These are phyloP conservation scores for Xanthoconium separans DNA, from an alignment of 1,284 basidiomycete genomes.

Conservation along the genomic window DNA sequence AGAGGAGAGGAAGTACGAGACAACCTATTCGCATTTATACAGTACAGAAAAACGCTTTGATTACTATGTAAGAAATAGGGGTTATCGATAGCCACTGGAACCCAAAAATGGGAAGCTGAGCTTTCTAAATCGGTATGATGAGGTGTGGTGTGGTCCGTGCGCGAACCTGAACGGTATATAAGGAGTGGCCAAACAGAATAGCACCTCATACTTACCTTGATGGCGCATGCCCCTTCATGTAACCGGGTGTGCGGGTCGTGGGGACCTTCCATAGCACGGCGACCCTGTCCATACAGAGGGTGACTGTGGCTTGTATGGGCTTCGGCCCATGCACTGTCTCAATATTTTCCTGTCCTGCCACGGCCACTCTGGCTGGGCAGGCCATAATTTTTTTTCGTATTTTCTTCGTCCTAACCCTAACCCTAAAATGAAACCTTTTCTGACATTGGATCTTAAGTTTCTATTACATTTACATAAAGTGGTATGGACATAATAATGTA, in stretches of 20 bases:
- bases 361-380: constrained; percentile 6
- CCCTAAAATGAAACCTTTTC: not conserved
- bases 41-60: constrained; percentile 69
- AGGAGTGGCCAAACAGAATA: not conserved
- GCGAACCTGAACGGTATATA: constrained; percentile 1
- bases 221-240: constrained; percentile 31
- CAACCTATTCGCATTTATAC: constrained; percentile 87
- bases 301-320: constrained; percentile 33
- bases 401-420: constrained; percentile 2
- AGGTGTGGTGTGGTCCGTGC: constrained; percentile 18
- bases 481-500: too few species aligned
- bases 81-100: too few species aligned
- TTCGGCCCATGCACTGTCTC: constrained; percentile 46
- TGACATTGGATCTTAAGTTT: too few species aligned
- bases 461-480: not conserved
- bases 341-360: constrained; percentile 66
- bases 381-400: not conserved
- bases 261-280: constrained; percentile 50
- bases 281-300: constrained; percentile 43
- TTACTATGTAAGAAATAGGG: not conserved
- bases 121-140: too few species aligned
- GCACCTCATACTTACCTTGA: constrained; percentile 10
- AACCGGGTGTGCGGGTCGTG: constrained; percentile 42
- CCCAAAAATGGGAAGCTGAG: not conserved
- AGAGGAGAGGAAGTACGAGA: constrained; percentile 76